Evolutionary conservation across 345 rosid species (phyloP).

Genomic region (Brassica juncea): DNA sequence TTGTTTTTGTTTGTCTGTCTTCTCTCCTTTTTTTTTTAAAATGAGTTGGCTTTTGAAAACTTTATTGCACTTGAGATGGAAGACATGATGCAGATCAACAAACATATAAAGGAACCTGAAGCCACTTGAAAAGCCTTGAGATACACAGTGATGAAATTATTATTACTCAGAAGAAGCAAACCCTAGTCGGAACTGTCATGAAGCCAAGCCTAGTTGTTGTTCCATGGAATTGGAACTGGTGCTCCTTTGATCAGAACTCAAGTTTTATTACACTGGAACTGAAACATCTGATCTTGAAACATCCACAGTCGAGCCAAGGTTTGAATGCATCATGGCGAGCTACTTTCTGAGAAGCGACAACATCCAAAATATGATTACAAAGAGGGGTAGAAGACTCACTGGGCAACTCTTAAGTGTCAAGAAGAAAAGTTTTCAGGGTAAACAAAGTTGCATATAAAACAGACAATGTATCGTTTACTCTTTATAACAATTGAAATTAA

Average conservation of each 20-base stretch:
- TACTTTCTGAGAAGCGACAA: constrained; percentile 43
- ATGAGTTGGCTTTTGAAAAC: not conserved
- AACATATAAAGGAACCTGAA: not conserved
- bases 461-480: too few species aligned
- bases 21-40: not conserved
- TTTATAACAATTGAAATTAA: too few species aligned
- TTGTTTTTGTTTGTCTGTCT: constrained; percentile 9
- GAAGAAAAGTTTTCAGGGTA: too few species aligned
- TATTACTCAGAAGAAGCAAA: constrained; percentile 1
- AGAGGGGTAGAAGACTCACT: too few species aligned
- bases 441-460: too few species aligned
- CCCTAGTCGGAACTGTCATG: not conserved
- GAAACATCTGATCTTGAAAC: constrained; percentile 37
- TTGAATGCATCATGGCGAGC: constrained; percentile 47
- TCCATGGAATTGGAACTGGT: not conserved
- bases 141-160: not conserved
- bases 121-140: not conserved
- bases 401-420: too few species aligned
- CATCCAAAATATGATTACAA: not conserved
- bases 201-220: not conserved
- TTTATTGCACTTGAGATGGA: not conserved
- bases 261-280: not conserved
- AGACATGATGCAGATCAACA: not conserved
- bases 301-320: constrained; percentile 56
- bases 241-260: not conserved